These are phyloP conservation scores for Annulohypoxylon truncatum DNA, from an alignment of 2,329 filamentous ascomycete genomes.

Conservation along the genomic window DNA sequence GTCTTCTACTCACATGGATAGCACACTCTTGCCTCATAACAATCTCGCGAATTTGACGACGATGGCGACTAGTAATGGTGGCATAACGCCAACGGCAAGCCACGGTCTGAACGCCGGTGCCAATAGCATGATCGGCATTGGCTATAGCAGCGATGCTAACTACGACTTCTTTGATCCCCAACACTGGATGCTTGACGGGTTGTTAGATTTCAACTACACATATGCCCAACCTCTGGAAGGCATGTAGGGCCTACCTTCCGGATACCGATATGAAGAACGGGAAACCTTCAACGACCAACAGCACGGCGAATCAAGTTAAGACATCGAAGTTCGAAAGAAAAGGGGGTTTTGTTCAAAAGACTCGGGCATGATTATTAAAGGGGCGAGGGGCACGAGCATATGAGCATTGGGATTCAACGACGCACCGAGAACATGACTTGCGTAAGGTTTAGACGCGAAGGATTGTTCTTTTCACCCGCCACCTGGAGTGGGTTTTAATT, in stretches of 20 bases:
- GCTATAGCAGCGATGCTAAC: conserved; percentile 72
- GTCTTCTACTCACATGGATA: conserved; percentile 73
- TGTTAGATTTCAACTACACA: conserved; percentile 81
- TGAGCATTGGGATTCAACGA: conserved; percentile 31
- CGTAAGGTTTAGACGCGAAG: conserved; percentile 32
- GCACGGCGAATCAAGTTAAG: background rate
- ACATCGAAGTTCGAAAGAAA: background rate
- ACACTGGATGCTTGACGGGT: conserved; percentile 91
- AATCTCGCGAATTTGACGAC: conserved; percentile 61
- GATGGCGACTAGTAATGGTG: conserved; percentile 60
- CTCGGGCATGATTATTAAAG: conserved; percentile 18
- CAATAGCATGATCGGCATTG: conserved; percentile 63
- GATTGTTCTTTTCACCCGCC: conserved; percentile 42
- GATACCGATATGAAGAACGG: background rate
- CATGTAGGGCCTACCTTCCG: conserved; percentile 50
- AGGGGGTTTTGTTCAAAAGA: background rate
- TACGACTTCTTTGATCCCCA: conserved; percentile 93
- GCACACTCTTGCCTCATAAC: conserved; percentile 65
- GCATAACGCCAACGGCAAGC: conserved; percentile 63
- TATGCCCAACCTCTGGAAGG: conserved; percentile 66
- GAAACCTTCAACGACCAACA: background rate
- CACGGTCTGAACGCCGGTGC: conserved; percentile 58
- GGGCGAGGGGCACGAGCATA: conserved; percentile 33
- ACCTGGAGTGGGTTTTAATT: conserved; percentile 36
- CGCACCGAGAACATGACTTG: conserved; percentile 32